Evolutionary conservation across 495 filamentous ascomycete genomes (phyloP), one percentile per base, ranked within the genome.

Genomic region (Podospora conica): DNA sequence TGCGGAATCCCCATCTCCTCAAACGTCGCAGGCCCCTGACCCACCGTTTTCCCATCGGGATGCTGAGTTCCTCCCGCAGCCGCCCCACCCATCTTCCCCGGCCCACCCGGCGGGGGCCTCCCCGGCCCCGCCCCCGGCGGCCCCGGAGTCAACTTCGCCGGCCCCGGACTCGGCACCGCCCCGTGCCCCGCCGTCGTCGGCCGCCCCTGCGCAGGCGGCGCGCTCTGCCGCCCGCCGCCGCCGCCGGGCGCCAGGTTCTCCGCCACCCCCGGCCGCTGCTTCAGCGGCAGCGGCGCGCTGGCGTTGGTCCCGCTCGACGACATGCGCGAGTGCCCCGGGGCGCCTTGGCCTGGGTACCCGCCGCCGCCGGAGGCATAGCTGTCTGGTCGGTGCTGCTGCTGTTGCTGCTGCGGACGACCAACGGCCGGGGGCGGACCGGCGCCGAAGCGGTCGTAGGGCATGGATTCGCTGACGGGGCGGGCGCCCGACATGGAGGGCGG

Each of bases 1-100:
- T 85, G 82, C 15, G 91, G 90, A 68, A 98, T 92, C 61, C 94
- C 94, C 95, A 98, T 98, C 73, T 94, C 93, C 73, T 97, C 94
- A 74, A 98, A 98, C 3, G 95, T 98, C 75, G 96, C 91, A 4
- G 95, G 95, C 10, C 96, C 95, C 74, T 91, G 90, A 58, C 88
- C 86, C 21, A 87, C 84, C 25, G 82, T 83, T 61, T 81, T 83
- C 27, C 73, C 74, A 65, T 73, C 75, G 9, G 74, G 73, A 68
- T 74, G 73, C 40, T n/a, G 15, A 15, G 12, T 3, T 11, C 29
- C 10, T 11, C 3, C 29, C 31, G 56, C 55, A 5, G 27, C 55
- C 24, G 63, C 25, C 53, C 20, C 23, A 9, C 25, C 29, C 20
- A 20, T 18, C 23, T 22, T 28, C 55, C 4, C 53, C 28, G n/a